These are phyloP conservation scores for Diospyros kaki DNA, from an alignment of 148 eudicot genomes.

Conservation along the genomic window DNA sequence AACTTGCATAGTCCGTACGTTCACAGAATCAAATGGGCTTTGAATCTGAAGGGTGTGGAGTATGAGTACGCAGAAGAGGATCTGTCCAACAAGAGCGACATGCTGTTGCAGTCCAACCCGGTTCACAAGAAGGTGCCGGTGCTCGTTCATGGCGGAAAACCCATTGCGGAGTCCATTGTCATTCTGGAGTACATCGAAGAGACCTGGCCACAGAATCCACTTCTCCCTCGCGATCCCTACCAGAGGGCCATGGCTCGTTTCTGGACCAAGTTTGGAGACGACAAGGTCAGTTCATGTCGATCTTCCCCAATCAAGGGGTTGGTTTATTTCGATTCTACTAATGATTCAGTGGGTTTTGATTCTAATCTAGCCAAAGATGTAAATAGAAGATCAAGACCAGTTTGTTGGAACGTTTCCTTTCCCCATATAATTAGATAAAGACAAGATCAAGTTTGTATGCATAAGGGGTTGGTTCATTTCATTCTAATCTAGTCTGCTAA, in stretches of 20 bases:
- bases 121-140: no score
- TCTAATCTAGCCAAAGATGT: no score
- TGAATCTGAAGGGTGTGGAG: background rate
- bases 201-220: background rate
- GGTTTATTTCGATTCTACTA: no score
- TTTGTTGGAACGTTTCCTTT: no score
- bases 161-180: background rate
- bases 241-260: conserved; percentile 5
- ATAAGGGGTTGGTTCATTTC: no score
- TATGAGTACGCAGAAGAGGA: background rate
- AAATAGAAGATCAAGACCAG: no score
- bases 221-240: conserved; percentile 1
- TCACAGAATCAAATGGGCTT: background rate
- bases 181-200: background rate
- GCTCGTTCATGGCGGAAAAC: background rate
- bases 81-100: background rate
- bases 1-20: background rate
- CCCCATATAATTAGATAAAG: no score
- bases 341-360: no score
- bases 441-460: no score
- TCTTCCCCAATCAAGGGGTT: no score
- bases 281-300: background rate
- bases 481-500: no score
- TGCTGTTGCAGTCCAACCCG: background rate
- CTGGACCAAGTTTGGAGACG: background rate